A percentile compares a stretch with the other conserved stretches of the same genome.
These are phyloP conservation scores for Alternaria hordeiaustralica DNA, from an alignment of 2,329 filamentous ascomycete genomes.

Conservation along the genomic window DNA sequence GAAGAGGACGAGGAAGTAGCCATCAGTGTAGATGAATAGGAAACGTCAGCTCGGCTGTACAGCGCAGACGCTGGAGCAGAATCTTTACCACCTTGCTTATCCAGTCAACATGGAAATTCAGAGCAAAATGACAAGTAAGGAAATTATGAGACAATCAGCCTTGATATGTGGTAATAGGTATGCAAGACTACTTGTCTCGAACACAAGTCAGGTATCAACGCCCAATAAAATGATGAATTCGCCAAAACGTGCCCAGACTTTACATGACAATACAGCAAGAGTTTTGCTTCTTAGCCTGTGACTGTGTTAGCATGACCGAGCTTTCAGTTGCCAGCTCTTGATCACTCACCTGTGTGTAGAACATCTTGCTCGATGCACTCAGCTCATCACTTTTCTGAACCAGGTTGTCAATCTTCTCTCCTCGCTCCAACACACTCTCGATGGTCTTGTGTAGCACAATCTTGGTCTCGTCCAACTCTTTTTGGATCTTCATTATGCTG, in stretches of 20 bases:
- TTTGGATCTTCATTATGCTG: conserved; percentile 94
- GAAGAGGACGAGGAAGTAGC: not conserved
- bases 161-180: not conserved
- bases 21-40: not conserved
- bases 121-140: not conserved
- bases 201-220: conserved; percentile 8
- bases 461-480: conserved; percentile 97
- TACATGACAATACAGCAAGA: conserved; percentile 65
- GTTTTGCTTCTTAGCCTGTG: conserved; percentile 63
- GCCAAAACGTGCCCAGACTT: conserved; percentile 10
- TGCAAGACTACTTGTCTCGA: conserved; percentile 3
- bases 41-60: not conserved
- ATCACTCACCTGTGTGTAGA: conserved; percentile 75
- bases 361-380: conserved; percentile 95
- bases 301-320: not conserved
- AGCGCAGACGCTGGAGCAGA: no score
- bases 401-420: conserved; percentile 94
- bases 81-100: no score
- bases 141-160: not conserved
- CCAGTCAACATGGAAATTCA: not conserved
- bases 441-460: conserved; percentile 97
- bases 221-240: not conserved
- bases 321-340: not conserved
- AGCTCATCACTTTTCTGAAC: conserved; percentile 92
- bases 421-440: conserved; percentile 83